Conservation (phyloP, 2,329 filamentous ascomycete species). For the Anthostomella pinea region DNA sequence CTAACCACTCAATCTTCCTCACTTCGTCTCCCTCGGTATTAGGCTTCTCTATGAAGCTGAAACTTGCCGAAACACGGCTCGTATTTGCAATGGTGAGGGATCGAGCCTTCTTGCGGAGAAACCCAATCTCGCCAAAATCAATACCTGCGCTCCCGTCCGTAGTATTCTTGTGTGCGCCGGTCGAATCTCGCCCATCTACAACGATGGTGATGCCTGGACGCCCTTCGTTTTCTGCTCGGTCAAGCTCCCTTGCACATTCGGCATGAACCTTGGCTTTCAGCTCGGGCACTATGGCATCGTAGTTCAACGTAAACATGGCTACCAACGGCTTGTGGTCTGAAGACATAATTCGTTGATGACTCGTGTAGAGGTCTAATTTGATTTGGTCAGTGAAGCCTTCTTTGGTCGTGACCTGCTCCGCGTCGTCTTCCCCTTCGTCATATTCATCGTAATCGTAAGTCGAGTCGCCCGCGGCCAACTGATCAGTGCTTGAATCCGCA, state of each 20-base stretch:
- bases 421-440: conserved; percentile 43
- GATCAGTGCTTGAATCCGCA: conserved; percentile 56
- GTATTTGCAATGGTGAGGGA: conserved; percentile 89
- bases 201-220: conserved; percentile 80
- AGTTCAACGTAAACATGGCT: conserved; percentile 78
- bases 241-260: conserved; percentile 83
- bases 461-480: conserved; percentile 34
- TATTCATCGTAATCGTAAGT: conserved; percentile 61
- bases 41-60: conserved; percentile 76
- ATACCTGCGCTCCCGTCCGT: conserved; percentile 56
- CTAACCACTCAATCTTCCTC: conserved; percentile 25
- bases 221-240: conserved; percentile 88
- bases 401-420: conserved; percentile 52
- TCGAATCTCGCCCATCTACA: conserved; percentile 58
- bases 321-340: conserved; percentile 94
- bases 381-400: conserved; percentile 57
- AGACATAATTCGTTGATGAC: conserved; percentile 84
- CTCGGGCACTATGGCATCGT: conserved; percentile 81
- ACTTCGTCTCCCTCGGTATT: conserved; percentile 41
- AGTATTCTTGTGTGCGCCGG: conserved; percentile 33
- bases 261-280: conserved; percentile 80
- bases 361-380: conserved; percentile 67
- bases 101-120: conserved; percentile 62
- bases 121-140: conserved; percentile 74
- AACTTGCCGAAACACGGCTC: conserved; percentile 73